These are phyloP conservation scores for Hypoxylon fuscum DNA, from an alignment of 495 filamentous ascomycete genomes.

Conservation along the genomic window DNA sequence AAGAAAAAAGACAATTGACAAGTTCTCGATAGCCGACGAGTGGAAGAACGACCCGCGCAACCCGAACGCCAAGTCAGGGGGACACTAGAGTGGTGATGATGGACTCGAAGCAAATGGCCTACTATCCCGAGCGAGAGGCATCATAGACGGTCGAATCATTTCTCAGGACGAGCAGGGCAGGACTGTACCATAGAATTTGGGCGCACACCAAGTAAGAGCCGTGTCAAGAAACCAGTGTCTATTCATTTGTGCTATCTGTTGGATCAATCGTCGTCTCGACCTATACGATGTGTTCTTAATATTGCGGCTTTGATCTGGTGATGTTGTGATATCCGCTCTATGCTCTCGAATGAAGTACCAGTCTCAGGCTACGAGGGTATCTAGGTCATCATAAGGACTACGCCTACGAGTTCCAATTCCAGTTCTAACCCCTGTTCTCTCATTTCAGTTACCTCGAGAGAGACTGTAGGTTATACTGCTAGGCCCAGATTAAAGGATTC, in stretches of 20 bases:
- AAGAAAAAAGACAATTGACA: constrained; percentile 38
- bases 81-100: constrained; percentile 51
- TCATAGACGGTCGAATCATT: constrained; percentile 38
- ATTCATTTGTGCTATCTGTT: constrained; percentile 26
- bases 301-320: too few species aligned
- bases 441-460: too few species aligned
- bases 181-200: constrained; percentile 44
- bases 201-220: constrained; percentile 29
- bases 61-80: constrained; percentile 68
- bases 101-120: not conserved
- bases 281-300: too few species aligned
- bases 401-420: too few species aligned
- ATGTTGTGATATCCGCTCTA: too few species aligned
- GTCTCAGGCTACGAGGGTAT: too few species aligned
- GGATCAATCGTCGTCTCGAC: too few species aligned
- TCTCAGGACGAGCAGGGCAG: constrained; percentile 29
- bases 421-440: too few species aligned
- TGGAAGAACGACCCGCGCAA: constrained; percentile 97
- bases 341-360: too few species aligned
- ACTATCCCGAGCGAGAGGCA: constrained; percentile 25
- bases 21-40: constrained; percentile 72
- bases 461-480: too few species aligned
- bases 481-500: too few species aligned
- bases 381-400: too few species aligned
- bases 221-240: constrained; percentile 23